Percentiles rank a stretch among this genome's conserved stretches.
Evolutionary conservation across 768 basidiomycete species (phyloP).

Genomic region (Termitomyces eurrhizus): DNA sequence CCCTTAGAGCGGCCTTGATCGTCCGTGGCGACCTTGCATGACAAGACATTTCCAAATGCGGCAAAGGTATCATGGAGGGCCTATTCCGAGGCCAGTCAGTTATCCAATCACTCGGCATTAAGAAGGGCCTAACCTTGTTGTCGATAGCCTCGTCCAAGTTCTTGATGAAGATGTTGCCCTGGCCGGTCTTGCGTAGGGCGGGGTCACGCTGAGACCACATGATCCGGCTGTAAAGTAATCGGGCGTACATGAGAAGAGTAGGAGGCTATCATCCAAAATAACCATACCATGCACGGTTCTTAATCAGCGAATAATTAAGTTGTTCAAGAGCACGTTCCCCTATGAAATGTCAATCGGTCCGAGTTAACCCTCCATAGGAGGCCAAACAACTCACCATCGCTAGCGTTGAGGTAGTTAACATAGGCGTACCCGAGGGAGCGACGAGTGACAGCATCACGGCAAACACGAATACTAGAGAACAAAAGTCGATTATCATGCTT

Average conservation of each 20-base stretch:
- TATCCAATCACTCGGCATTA: neutral
- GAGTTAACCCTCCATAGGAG: neutral
- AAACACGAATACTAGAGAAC: conserved; percentile 87
- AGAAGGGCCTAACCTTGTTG: conserved; percentile 71
- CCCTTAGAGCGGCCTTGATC: conserved; percentile 95
- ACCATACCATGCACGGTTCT: conserved; percentile 90
- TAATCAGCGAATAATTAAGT: conserved; percentile 99
- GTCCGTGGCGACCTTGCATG: conserved; percentile 98
- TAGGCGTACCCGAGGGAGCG: conserved; percentile 99
- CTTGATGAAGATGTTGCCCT: conserved; percentile 99
- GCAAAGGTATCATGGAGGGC: conserved; percentile 99
- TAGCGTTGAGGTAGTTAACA: conserved; percentile 96
- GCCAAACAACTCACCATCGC: conserved; percentile 66
- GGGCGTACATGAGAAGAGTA: conserved; percentile 7
- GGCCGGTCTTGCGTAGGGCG: conserved; percentile 97
- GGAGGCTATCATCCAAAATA: conserved; percentile 10
- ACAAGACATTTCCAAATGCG: conserved; percentile 97
- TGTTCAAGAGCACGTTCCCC: conserved; percentile 98
- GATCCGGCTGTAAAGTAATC: conserved; percentile 67
- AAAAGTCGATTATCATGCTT: neutral
- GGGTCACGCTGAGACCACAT: conserved; percentile 99
- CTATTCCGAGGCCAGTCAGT: conserved; percentile 31
- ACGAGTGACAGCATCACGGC: conserved; percentile 99
- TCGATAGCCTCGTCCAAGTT: conserved; percentile 96
- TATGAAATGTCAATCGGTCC: conserved; percentile 25